Evolutionary conservation across 768 basidiomycete species (phyloP).

Genomic region (Lanmaoa pseudosensibilis): DNA sequence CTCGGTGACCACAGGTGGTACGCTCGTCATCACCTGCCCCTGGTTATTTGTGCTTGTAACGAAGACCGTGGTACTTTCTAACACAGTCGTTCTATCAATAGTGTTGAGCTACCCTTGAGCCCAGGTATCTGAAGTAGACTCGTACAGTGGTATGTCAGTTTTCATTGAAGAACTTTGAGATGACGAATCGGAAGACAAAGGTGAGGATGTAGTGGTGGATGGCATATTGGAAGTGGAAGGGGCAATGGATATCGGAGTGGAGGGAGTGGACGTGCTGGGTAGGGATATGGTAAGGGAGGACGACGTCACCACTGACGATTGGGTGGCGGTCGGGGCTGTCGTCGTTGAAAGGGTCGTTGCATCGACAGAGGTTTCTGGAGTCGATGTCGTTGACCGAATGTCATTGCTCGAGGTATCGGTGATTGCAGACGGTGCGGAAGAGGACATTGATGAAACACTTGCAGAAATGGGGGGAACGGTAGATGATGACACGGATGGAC

Average conservation of each 20-base stretch:
- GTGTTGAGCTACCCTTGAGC: conserved; percentile 11
- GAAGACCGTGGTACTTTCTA: conserved; percentile 50
- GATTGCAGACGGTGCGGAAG: conserved; percentile 16
- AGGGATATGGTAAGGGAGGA: conserved; percentile 10
- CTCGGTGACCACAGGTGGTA: conserved; percentile 59
- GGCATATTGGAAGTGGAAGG: conserved; percentile 16
- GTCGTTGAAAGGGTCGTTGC: conserved; percentile 23
- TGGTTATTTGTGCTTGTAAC: conserved; percentile 59
- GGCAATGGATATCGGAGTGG: conserved; percentile 19
- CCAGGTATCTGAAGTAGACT: conserved; percentile 17
- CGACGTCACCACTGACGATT: conserved; percentile 10
- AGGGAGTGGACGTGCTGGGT: conserved; percentile 3
- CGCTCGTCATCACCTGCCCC: conserved; percentile 48
- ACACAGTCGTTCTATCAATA: conserved; percentile 47
- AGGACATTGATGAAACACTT: conserved; percentile 1
- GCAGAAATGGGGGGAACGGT: conserved; percentile 10
- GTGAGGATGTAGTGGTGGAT: conserved; percentile 8
- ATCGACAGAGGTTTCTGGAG: conserved; percentile 19
- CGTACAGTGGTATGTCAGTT: conserved; percentile 23
- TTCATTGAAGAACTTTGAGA: conserved; percentile 6
- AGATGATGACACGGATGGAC: conserved; percentile 12
- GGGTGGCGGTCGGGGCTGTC: conserved; percentile 4
- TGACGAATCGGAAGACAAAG: conserved; percentile 3
- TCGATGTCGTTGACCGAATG: conserved; percentile 21
- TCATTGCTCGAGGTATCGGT: conserved; percentile 17